Evolutionary conservation across 768 basidiomycete species (phyloP).

Genomic region (Multifurca ochricompacta): DNA sequence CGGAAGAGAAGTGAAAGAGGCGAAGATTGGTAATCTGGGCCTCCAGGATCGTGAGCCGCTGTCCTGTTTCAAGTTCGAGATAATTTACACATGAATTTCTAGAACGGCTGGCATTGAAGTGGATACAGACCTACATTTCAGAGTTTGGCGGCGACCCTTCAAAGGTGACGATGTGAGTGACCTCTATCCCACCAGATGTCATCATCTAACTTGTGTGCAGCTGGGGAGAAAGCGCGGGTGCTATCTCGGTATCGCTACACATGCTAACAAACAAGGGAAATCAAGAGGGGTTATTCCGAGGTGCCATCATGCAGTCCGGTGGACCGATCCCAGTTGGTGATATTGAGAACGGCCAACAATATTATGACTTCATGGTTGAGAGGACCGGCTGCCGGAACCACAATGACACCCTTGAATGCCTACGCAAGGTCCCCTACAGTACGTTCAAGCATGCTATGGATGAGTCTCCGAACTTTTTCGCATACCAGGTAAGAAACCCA

Average conservation of each 20-base stretch:
- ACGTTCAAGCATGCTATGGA: constrained; percentile 30
- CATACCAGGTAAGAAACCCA: constrained; percentile 26
- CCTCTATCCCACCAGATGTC: not conserved
- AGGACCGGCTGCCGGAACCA: constrained; percentile 31
- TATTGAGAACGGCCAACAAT: constrained; percentile 26
- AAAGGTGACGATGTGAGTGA: constrained; percentile 48
- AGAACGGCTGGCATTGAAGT: constrained; percentile 52
- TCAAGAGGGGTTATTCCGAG: constrained; percentile 34
- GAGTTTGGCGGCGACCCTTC: constrained; percentile 58
- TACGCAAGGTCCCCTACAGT: constrained; percentile 32
- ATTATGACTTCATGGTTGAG: constrained; percentile 36
- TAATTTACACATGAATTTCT: not conserved
- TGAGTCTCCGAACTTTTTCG: constrained; percentile 26
- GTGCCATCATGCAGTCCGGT: constrained; percentile 40
- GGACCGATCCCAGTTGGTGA: constrained; percentile 30
- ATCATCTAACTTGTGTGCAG: constrained; percentile 22
- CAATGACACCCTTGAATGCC: constrained; percentile 35
- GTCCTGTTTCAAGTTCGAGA: not conserved
- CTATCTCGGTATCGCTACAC: constrained; percentile 39
- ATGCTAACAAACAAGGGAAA: constrained; percentile 36
- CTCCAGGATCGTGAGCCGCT: constrained; percentile 49
- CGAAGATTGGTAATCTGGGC: constrained; percentile 55
- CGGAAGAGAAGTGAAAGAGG: constrained; percentile 43
- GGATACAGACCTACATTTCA: constrained; percentile 59
- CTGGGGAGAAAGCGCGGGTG: constrained; percentile 49